Conservation (phyloP, 2,329 filamentous ascomycete genomes). For the Aspergillus fumigatus region DNA sequence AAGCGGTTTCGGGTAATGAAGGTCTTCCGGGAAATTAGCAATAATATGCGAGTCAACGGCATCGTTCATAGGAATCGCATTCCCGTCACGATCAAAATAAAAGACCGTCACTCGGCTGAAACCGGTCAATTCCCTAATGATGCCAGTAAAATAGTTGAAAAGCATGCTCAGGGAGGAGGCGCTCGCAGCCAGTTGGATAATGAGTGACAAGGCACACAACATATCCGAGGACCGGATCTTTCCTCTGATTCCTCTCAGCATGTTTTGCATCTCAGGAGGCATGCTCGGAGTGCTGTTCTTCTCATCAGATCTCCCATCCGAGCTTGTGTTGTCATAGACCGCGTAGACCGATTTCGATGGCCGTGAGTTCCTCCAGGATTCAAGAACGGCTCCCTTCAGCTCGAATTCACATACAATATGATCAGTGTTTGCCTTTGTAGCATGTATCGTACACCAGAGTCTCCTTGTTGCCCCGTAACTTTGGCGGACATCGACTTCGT, state of each 20-base stretch:
- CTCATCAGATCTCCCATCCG: slow-evolving; percentile 66
- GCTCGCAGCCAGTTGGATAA: slow-evolving; percentile 70
- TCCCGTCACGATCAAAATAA: slow-evolving; percentile 78
- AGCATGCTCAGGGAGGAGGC: slow-evolving; percentile 68
- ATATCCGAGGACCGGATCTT: slow-evolving; percentile 87
- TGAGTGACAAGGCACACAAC: slow-evolving; percentile 87
- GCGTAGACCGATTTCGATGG: slow-evolving; percentile 12
- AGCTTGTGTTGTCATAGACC: slow-evolving; percentile 63
- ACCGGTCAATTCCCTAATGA: slow-evolving; percentile 83
- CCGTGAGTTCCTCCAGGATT: slow-evolving; percentile 21
- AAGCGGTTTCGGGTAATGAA: slow-evolving; percentile 84
- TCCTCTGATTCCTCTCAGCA: slow-evolving; percentile 68
- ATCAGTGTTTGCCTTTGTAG: slow-evolving; percentile 62
- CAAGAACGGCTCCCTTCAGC: slow-evolving; percentile 71
- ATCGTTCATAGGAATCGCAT: slow-evolving; percentile 86
- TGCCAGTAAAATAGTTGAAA: slow-evolving; percentile 74
- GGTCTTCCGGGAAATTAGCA: slow-evolving; percentile 76
- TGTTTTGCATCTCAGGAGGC: slow-evolving; percentile 70
- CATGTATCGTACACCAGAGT: slow-evolving; percentile 84
- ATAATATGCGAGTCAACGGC: slow-evolving; percentile 77
- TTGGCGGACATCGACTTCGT: slow-evolving; percentile 67
- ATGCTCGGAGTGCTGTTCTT: slow-evolving; percentile 72
- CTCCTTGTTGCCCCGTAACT: slow-evolving; percentile 57
- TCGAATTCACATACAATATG: slow-evolving; percentile 86
- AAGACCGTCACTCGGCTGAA: slow-evolving; percentile 94